Evolutionary conservation across 495 filamentous ascomycete species (phyloP), one percentile per base, ranked within the genome.

Genomic region (Apiosordaria backusii): DNA sequence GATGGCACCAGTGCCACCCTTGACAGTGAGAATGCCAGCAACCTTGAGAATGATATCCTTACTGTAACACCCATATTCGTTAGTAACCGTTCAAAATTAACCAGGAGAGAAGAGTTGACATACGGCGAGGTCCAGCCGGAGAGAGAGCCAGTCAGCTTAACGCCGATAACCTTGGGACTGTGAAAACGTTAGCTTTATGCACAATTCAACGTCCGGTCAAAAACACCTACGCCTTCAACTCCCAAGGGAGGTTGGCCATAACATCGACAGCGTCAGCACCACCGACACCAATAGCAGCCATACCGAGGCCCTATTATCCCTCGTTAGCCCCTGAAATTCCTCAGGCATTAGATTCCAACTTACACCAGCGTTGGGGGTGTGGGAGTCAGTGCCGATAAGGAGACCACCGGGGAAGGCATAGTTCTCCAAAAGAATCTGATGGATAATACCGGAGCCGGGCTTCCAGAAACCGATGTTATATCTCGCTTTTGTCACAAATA

Each of bases 381-480:
- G 95, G 55, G 94, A 97, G 79, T 99, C 95, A 75, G 95, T 99
- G 79, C 95, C 95, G 80, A 99, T 98, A 81, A 99, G 86, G 66
- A 99, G 87, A 86, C 89, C 93, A 86, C 95, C 95, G 70, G 95
- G 95, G 88, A 98, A 76, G 95, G 78, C 93, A 78, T 98, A 98
- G 86, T 98, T 98, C 85, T 99, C 95, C 52, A 99, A 86, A 69
- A 99, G 80, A 75, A 98, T 98, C 85, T 99, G 95, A 82, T 99
- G 95, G 76, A 99, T 99, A 83, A 99, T 99, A 86, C 95, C 95
- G 74, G 95, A 98, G 67, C 95, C 95, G 68, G 95, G 96, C 78
- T 85, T 90, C 95, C 95, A 99, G 89, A 99, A 99, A 83, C 96
- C 96, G 76, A 99, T 98, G 84, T 97, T 93, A 86, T 98, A 99